Base-by-base conservation (phyloP, 345 rosid species). In the Boechera retrofracta region DNA sequence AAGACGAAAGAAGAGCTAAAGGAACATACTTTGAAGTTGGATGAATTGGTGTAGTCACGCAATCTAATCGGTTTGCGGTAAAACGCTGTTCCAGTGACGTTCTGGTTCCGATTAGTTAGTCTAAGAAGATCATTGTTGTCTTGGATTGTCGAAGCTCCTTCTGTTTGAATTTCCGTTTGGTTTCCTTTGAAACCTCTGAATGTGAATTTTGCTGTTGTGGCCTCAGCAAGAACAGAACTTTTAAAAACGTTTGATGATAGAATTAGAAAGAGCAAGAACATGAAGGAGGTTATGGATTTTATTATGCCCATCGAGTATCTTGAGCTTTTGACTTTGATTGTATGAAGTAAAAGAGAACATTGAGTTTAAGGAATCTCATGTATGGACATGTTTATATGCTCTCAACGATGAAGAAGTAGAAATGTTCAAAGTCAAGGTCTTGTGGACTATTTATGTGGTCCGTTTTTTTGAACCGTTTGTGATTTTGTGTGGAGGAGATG, bases 1-100 rank as follows among this genome's bases (percentile, higher is more conserved):
- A 89, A 87, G 61, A 87, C 89, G 12, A 89, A 86, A 66, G 78
- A 41, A 0, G 94, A 83, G 57, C 68, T 80, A 70, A 89, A 86
- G 71, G 90, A 87, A 53, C 74, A 47, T 49, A 78, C 58, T 58
- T 69, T 70, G 36, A 5, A 4, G 0, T 8, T n/a, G 21, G 79
- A 57, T 11, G 79, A 57, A 57, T 16, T 57, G 21, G 41, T 41
- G 47, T 11, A 0, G 35, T 54, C 64, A 51, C 57, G 75, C 1
- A 80, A 18, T 58, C 73, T 70, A 8, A 80, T 42, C 12, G 83
- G 51, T 18, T 70, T 5, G 58, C 42, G 24, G 66, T 80, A 75
- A 33, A 80, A 80, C 21, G 80, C 77, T 13, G 75, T 64, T 56
- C 83, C 80, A 2, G 56, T 64, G 32, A 70, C 80, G 79, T 70